Evolutionary conservation across 2,329 filamentous ascomycete genomes (phyloP), one percentile per base, ranked within the genome.

Genomic region (Ceratocystis alfenasii): DNA sequence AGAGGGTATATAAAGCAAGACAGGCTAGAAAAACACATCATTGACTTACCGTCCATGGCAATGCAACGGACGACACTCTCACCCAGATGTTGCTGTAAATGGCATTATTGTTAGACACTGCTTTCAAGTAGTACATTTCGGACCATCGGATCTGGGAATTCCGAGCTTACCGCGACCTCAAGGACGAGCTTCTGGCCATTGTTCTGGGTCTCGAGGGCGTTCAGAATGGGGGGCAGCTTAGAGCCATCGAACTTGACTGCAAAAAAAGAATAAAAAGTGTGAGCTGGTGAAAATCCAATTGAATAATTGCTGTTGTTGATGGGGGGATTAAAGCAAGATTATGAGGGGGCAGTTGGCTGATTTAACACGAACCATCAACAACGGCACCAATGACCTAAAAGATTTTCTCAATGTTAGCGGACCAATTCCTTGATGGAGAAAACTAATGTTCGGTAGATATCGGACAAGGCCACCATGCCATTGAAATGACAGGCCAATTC

Each of bases 21-120:
- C 33, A 5, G 36, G 36, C 10, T 3, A 5, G 4, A 45, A 48
- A 45, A 28, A 65, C 17, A 41, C 3, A 41, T 48, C 20, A 66
- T 70, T 68, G 66, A 78, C 85, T 79, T 87, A 95, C 93, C 94
- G 81, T 99, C 94, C 94, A 99, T 99, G 81, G 94, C 94, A 95
- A 99, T 99, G 80, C 90, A 95, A 80, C 94, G 88, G 79, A 99
- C 94, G 77, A 96, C 90, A 84, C 90, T 96, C 84, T 99, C 90
- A 83, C 94, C 94, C 80, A 99, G 82, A 87, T 97, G 94, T 96
- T 99, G 94, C 91, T 96, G 74, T 72, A 68, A 63, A 60, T 82
- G 74, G 69, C 17, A 28, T 15, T 15, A 28, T 15, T 12, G 60
- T 68, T 65, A 67, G 41, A 50, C 50, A 63, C 17, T 45, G 10